These are phyloP conservation scores for Tuber indicum DNA, from an alignment of 495 filamentous ascomycete species.

Conservation along the genomic window DNA sequence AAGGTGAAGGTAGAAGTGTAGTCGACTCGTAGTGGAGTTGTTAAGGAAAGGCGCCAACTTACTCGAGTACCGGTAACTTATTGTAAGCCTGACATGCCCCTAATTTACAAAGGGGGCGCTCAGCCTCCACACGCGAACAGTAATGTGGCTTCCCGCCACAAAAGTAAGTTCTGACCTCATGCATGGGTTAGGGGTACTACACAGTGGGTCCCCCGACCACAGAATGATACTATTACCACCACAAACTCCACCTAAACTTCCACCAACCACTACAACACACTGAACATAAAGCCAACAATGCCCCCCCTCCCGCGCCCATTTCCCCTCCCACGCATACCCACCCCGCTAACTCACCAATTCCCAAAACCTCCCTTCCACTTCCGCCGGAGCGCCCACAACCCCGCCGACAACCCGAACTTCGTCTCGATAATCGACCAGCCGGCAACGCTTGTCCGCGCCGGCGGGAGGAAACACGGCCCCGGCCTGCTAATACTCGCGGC, in stretches of 20 bases:
- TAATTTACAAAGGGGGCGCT: background rate
- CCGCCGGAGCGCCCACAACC: conserved; percentile 15
- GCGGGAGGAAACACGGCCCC: conserved; percentile 64
- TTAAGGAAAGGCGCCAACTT: background rate
- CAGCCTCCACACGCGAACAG: background rate
- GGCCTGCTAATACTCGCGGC: conserved; percentile 76
- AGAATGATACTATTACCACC: background rate
- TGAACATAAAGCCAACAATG: conserved; percentile 10
- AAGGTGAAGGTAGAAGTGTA: background rate
- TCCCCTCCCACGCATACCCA: conserved; percentile 15
- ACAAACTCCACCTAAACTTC: background rate
- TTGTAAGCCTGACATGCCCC: background rate
- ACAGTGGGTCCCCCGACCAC: too few relatives aligned
- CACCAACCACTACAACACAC: background rate
- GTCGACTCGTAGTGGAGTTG: background rate
- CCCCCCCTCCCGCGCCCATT: conserved; percentile 35
- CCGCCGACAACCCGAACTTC: conserved; percentile 64
- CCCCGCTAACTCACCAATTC: conserved; percentile 20
- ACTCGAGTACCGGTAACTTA: background rate
- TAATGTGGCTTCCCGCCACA: background rate
- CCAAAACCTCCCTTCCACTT: conserved; percentile 7
- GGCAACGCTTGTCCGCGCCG: conserved; percentile 62
- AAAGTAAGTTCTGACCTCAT: background rate
- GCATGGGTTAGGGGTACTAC: background rate
- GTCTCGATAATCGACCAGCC: conserved; percentile 80